Base-by-base conservation (phyloP, 202 grass and related monocot species). In the Brachypodium distachyon region DNA sequence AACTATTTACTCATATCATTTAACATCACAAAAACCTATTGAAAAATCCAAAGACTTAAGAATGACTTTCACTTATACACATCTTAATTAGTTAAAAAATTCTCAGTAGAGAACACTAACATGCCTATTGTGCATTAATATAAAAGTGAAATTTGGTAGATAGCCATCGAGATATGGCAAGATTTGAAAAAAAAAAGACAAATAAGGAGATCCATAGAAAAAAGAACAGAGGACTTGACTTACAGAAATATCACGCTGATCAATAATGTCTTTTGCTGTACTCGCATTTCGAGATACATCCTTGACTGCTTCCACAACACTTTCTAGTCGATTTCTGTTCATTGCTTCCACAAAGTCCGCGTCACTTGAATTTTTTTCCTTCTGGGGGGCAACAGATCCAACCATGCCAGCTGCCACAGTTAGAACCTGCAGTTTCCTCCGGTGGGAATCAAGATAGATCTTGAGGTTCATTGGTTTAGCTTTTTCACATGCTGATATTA, bases 401-500 rank as follows among this genome's bases (percentile, higher is more conserved):
- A 77, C 72, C 82, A 97, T 87, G 73, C 94, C 88, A 80, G 91
- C 88, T 85, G 84, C 86, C 76, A 89, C 76, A 76, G 82, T 87
- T 48, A 90, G 73, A 72, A 94, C 67, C 81, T 97, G 94, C 71
- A 97, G 75, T 75, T 92, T 97, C 49, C 94, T 83, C 63, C 81
- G 69, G 48, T 83, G 84, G 60, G 88, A 97, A 59, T 97, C 87
- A 74, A 97, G 83, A 88, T 97, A 94, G 58, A 94, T 62, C 74
- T 84, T 53, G 62, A 94, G 81, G 42, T 94, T 87, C 83, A 94
- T 84, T 76, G 82, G 77, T 79, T 94, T 90, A 76, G 77, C 84
- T 57, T 90, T 97, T 85, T 94, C 91, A 80, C 94, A 97, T 81
- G 91, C 88, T 71, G 86, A 90, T 81, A 97, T 87, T 77, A 97